Conservation (phyloP, 768 basidiomycete genomes). For the Auriscalpium microsporum region DNA sequence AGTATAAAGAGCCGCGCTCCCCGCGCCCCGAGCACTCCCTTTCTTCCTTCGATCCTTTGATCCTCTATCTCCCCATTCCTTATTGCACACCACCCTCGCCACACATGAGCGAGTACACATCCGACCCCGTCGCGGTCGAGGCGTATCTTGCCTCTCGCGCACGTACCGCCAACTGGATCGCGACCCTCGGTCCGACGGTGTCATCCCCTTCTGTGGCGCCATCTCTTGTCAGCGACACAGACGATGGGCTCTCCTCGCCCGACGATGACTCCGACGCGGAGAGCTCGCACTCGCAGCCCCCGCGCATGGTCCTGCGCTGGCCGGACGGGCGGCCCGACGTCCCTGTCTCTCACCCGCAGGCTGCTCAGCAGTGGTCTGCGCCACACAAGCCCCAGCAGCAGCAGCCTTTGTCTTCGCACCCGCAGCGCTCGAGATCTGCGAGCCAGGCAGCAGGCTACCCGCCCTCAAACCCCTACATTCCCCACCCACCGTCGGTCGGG, state of each 20-base stretch:
- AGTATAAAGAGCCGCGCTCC: too few relatives aligned
- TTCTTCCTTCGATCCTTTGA: too few relatives aligned
- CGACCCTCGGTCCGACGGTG: conserved; percentile 29
- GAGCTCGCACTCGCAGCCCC: conserved; percentile 44
- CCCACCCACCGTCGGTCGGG: conserved; percentile 5
- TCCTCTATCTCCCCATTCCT: too few relatives aligned
- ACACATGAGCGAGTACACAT: conserved; percentile 56
- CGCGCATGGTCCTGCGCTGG: conserved; percentile 66
- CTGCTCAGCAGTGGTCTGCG: neutral
- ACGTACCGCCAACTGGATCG: conserved; percentile 60
- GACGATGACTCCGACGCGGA: conserved; percentile 33
- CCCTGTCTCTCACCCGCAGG: conserved; percentile 1
- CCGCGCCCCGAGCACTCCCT: too few relatives aligned
- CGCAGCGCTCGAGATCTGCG: neutral
- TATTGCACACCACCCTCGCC: too few relatives aligned
- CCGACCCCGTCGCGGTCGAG: conserved; percentile 48
- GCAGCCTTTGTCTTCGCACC: neutral
- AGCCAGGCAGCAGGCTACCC: conserved; percentile 8
- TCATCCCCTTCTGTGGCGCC: conserved; percentile 56
- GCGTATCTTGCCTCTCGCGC: conserved; percentile 52
- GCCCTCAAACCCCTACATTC: conserved; percentile 12
- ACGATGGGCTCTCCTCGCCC: conserved; percentile 26
- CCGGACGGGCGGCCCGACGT: conserved; percentile 38
- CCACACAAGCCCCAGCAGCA: neutral
- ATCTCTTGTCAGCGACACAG: conserved; percentile 22